Evolutionary conservation across 768 basidiomycete genomes (phyloP).

Genomic region (Russula abietina): DNA sequence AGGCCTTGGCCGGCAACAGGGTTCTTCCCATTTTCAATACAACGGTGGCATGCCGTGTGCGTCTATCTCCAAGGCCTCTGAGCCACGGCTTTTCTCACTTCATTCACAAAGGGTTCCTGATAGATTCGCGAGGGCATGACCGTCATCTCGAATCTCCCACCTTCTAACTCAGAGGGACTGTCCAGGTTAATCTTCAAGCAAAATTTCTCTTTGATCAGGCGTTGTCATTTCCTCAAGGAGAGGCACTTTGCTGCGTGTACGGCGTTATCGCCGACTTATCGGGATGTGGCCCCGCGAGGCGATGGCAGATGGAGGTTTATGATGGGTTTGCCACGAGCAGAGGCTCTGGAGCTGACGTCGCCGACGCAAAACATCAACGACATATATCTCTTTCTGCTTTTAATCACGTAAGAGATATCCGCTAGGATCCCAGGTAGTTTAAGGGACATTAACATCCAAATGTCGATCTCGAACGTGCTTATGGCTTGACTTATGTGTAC

Average conservation of each 20-base stretch:
- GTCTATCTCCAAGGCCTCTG: conserved; percentile 23
- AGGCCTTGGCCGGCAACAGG: too few species aligned
- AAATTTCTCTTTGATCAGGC: conserved; percentile 95
- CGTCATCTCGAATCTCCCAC: conserved; percentile 70
- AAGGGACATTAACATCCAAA: not conserved
- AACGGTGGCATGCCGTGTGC: conserved; percentile 82
- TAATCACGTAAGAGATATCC: not conserved
- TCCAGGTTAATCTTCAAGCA: conserved; percentile 74
- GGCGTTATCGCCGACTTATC: too few species aligned
- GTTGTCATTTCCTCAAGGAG: conserved; percentile 93
- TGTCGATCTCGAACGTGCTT: not conserved
- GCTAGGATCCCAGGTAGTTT: not conserved
- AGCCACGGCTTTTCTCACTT: not conserved
- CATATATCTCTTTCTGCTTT: not conserved
- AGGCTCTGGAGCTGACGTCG: too few species aligned
- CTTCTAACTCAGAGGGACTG: conserved; percentile 45
- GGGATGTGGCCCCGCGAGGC: conserved; percentile 95
- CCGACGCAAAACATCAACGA: not conserved
- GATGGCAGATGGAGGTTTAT: conserved; percentile 98
- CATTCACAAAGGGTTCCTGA: not conserved
- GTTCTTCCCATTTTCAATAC: conserved; percentile 71
- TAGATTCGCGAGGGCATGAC: conserved; percentile 99
- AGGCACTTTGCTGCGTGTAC: conserved; percentile 99
- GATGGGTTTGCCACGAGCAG: too few species aligned
- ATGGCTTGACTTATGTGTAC: not conserved